Evolutionary conservation across 805 yeast species (phyloP).

Genomic region (Wickerhamomyces queroliae): DNA sequence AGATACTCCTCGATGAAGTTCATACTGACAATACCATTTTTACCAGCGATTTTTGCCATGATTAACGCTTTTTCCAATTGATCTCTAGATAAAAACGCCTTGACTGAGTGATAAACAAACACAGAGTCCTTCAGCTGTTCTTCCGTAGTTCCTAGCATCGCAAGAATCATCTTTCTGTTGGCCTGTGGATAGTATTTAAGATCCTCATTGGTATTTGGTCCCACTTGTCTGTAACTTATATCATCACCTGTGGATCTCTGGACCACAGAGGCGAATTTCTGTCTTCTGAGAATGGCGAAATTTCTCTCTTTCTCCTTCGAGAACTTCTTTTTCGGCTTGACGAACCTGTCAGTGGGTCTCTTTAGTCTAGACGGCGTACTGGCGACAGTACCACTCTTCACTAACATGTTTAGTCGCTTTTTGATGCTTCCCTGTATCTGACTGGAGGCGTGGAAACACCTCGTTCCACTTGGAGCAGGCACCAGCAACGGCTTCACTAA

Average conservation of each 20-base stretch:
- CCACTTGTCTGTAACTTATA: constrained; percentile 22
- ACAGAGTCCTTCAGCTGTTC: constrained; percentile 53
- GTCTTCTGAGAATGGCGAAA: constrained; percentile 2
- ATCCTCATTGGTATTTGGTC: constrained; percentile 32
- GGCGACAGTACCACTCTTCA: background rate
- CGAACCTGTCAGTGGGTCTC: background rate
- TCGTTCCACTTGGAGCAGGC: no score
- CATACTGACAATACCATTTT: constrained; percentile 53
- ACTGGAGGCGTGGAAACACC: background rate
- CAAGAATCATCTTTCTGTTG: constrained; percentile 43
- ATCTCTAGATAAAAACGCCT: constrained; percentile 43
- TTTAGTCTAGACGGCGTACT: background rate
- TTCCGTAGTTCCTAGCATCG: constrained; percentile 53
- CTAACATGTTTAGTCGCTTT: background rate
- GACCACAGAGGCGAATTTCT: constrained; percentile 20
- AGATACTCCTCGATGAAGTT: constrained; percentile 53
- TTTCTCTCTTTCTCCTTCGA: background rate
- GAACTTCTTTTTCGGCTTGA: background rate
- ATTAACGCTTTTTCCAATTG: constrained; percentile 48
- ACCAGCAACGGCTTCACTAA: background rate
- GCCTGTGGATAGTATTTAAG: constrained; percentile 24
- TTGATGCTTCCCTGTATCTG: background rate
- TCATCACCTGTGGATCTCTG: constrained; percentile 15
- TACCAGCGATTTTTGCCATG: constrained; percentile 40
- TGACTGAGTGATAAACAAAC: constrained; percentile 47